Evolutionary conservation across 1,284 basidiomycete species (phyloP), one percentile per base, ranked within the genome.

Genomic region (Waitea zeae): DNA sequence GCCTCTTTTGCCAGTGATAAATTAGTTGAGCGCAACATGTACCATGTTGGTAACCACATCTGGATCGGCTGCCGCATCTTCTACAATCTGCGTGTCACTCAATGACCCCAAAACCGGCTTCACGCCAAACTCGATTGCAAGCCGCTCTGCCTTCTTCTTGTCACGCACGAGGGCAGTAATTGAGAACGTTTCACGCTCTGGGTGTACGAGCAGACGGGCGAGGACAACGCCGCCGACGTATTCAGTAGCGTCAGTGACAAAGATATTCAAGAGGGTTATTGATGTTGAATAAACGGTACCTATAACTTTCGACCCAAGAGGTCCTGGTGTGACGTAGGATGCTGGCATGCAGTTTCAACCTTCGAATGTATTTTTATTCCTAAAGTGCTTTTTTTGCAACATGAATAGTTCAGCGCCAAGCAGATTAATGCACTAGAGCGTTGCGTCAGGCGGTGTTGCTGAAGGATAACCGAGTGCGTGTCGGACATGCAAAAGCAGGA

Each of bases 221-320:
- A 70, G 53, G 20, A 70, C 59, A 3, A 62, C 57, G 26, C 63
- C 67, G 6, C 68, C 67, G 33, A 71, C 64, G 45, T 72, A 72
- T 13, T 66, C 69, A 62, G 35, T 39, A 13, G 20, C 13, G 15
- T 14, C n/a, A 7, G n/a, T 26, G 9, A 26, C n/a, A 26, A 7
- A 26, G 9, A n/a, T 26, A 26, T 7, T 26, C n/a, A n/a, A n/a
- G 9, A 7, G 18, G 36, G 14, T 27, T 12, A 19, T 13, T 17
- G 9, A 38, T 41, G 20, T 24, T 47, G 46, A 46, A 28, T 46
- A 47, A 12, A 46, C 47, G n/a, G 46, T 46, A 13, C 39, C 39
- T 15, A 47, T 13, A 35, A 49, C 42, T 13, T 47, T 42, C 5
- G 38, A 5, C 35, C 41, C n/a, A 26, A 26, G 9, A n/a, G n/a